Percentiles rank a stretch among this genome's conserved stretches.
These are phyloP conservation scores for Coniferiporia sulphurascens DNA, from an alignment of 1,284 basidiomycete species.

Conservation along the genomic window DNA sequence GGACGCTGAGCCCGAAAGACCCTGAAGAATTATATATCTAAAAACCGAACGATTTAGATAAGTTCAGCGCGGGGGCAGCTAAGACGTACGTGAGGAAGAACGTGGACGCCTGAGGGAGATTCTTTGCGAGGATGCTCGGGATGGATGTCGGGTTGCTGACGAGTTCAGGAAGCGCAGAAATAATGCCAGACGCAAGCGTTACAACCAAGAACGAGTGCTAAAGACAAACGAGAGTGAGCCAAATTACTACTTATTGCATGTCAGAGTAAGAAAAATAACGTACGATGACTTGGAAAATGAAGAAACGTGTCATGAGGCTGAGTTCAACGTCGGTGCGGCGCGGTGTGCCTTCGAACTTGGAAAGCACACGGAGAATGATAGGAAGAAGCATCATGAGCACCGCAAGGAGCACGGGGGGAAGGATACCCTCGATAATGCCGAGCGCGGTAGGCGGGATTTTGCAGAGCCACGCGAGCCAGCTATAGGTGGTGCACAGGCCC, in stretches of 20 bases:
- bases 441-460: slow-evolving; percentile 54
- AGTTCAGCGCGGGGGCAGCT: background rate
- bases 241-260: background rate
- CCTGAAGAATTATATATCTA: slow-evolving; percentile 65
- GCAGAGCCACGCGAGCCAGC: slow-evolving; percentile 85
- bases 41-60: background rate
- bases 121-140: slow-evolving; percentile 63
- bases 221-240: background rate
- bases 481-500: slow-evolving; percentile 56
- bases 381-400: slow-evolving; percentile 91
- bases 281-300: slow-evolving; percentile 87
- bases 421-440: slow-evolving; percentile 88
- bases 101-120: slow-evolving; percentile 83
- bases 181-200: slow-evolving; percentile 77
- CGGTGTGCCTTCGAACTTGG: slow-evolving; percentile 77
- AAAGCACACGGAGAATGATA: slow-evolving; percentile 76
- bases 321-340: slow-evolving; percentile 81
- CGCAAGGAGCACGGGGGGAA: slow-evolving; percentile 82
- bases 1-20: slow-evolving; percentile 70
- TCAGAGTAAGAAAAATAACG: slow-evolving; percentile 29
- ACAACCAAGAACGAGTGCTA: slow-evolving; percentile 89
- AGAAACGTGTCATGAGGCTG: slow-evolving; percentile 87
- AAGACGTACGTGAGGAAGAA: slow-evolving; percentile 69
- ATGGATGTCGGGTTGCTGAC: slow-evolving; percentile 55
- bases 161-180: slow-evolving; percentile 60